A percentile compares a stretch with the other conserved stretches of the same genome.
Conservation (phyloP, 345 rosid genomes). For the Euphorbia pulcherrima region DNA sequence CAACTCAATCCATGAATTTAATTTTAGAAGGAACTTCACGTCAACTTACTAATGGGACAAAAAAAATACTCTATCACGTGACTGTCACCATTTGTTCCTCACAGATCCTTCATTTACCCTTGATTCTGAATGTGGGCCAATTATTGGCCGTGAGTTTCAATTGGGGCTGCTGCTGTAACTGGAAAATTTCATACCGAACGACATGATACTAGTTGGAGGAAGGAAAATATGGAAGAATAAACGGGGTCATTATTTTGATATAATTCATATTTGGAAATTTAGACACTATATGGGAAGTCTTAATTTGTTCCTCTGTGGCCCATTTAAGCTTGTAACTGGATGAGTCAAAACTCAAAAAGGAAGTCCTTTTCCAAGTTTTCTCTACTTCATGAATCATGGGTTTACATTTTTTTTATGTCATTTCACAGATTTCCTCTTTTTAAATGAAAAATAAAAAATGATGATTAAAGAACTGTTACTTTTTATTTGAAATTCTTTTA, state of each 20-base stretch:
- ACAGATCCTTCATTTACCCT: constrained; percentile 37
- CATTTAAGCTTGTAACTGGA: neutral
- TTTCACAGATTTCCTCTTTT: no score
- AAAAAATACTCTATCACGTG: neutral
- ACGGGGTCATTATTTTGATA: neutral
- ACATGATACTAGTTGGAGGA: neutral
- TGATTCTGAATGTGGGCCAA: constrained; percentile 20
- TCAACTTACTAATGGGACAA: constrained; percentile 2
- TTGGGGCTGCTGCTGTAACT: constrained; percentile 15
- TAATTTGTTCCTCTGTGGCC: neutral
- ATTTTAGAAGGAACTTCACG: no score
- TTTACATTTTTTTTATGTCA: neutral
- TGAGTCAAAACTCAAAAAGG: neutral
- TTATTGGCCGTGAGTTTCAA: constrained; percentile 16
- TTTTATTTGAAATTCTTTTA: no score
- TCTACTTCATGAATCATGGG: neutral
- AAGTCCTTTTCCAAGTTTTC: neutral
- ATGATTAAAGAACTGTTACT: neutral
- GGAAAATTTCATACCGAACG: neutral
- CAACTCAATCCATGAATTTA: no score
- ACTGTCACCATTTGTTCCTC: constrained; percentile 25
- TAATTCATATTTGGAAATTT: neutral
- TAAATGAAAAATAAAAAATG: no score
- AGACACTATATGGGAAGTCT: neutral
- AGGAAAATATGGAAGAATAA: neutral